These are phyloP conservation scores for Apiospora arundinis DNA, from an alignment of 2,329 filamentous ascomycete species.

Conservation along the genomic window DNA sequence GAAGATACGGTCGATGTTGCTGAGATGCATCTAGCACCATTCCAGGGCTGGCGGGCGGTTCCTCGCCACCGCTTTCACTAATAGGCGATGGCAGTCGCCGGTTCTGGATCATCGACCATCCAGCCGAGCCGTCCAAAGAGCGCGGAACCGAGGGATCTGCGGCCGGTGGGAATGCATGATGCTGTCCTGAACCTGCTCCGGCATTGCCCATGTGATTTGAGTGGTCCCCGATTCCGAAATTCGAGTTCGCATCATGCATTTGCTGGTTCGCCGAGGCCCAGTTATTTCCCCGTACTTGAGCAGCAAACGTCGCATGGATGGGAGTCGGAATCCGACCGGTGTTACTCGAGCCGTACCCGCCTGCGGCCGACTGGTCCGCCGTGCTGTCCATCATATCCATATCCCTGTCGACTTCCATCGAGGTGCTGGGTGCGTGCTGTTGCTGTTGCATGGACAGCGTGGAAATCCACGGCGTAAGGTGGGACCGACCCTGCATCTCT, in stretches of 20 bases:
- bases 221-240: slow-evolving; percentile 45
- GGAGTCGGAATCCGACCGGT: slow-evolving; percentile 63
- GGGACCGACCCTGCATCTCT: slow-evolving; percentile 40
- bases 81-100: slow-evolving; percentile 65
- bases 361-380: slow-evolving; percentile 22
- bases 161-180: slow-evolving; percentile 40
- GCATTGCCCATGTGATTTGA: slow-evolving; percentile 31
- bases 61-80: slow-evolving; percentile 59
- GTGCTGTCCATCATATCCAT: slow-evolving; percentile 59
- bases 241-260: slow-evolving; percentile 41
- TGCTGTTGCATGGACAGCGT: slow-evolving; percentile 30
- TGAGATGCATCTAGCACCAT: slow-evolving; percentile 47
- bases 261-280: slow-evolving; percentile 48
- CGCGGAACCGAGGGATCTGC: slow-evolving; percentile 55
- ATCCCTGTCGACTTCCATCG: slow-evolving; percentile 49
- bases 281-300: slow-evolving; percentile 60
- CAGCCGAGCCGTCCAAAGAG: slow-evolving; percentile 50
- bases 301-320: slow-evolving; percentile 63
- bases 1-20: slow-evolving; percentile 40
- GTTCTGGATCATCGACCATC: slow-evolving; percentile 61
- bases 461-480: slow-evolving; percentile 43
- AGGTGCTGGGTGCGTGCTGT: slow-evolving; percentile 31
- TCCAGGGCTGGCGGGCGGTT: slow-evolving; percentile 44
- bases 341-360: slow-evolving; percentile 7
- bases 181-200: slow-evolving; percentile 27